These are phyloP conservation scores for Boletus rubescentipes DNA, from an alignment of 768 basidiomycete species.

Conservation along the genomic window DNA sequence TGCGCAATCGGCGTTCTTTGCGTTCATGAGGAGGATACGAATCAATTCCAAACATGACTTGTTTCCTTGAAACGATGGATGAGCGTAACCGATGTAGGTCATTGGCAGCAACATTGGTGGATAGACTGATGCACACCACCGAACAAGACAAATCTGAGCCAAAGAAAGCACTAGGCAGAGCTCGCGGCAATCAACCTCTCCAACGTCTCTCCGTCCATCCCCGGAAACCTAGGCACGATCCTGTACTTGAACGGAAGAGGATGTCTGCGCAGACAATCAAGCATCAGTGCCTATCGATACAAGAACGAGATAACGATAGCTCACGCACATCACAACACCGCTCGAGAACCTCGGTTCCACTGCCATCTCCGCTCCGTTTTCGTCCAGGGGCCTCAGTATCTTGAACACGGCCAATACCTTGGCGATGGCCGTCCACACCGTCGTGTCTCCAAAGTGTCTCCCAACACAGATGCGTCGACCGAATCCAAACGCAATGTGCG, in stretches of 20 bases:
- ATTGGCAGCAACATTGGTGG: too few species aligned
- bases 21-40: background rate
- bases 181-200: background rate
- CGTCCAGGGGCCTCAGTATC: background rate
- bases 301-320: background rate
- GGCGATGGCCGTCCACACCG: constrained; percentile 14
- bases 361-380: constrained; percentile 7
- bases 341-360: constrained; percentile 13
- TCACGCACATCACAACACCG: constrained; percentile 8
- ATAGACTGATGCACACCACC: too few species aligned
- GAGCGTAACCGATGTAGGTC: too few species aligned
- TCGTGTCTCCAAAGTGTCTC: constrained; percentile 16
- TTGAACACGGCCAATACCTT: constrained; percentile 4
- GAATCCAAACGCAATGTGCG: constrained; percentile 19
- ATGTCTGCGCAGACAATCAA: background rate
- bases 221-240: constrained; percentile 1
- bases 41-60: too few species aligned
- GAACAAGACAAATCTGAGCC: too few species aligned
- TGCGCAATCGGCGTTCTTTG: background rate
- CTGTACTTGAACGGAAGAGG: constrained; percentile 3
- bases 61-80: too few species aligned
- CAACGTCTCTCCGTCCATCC: background rate
- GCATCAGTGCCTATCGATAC: background rate
- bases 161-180: too few species aligned
- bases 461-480: constrained; percentile 26